These are phyloP conservation scores for Daldinia childiae DNA, from an alignment of 495 filamentous ascomycete genomes.

Conservation along the genomic window DNA sequence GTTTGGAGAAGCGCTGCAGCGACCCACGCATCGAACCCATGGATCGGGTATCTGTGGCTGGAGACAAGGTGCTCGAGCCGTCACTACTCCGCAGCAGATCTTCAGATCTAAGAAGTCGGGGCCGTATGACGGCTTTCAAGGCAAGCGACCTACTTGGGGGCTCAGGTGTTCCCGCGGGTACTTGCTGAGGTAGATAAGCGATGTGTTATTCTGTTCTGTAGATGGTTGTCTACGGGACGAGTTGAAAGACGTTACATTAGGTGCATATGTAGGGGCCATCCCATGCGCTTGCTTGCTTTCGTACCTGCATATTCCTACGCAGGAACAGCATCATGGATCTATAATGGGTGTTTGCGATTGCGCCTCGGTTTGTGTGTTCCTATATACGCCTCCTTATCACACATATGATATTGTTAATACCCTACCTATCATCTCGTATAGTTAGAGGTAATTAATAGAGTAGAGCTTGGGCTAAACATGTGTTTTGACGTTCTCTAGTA, in stretches of 20 bases:
- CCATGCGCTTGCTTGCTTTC: neutral
- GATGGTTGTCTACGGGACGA: neutral
- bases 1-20: neutral
- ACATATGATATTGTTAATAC: neutral
- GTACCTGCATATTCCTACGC: slow-evolving; percentile 1
- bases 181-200: neutral
- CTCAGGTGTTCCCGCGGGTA: neutral
- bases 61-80: neutral
- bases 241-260: neutral
- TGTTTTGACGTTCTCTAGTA: neutral
- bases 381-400: neutral
- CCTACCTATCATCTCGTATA: neutral
- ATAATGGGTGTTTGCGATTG: neutral
- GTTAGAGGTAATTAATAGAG: neutral
- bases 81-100: neutral
- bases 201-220: neutral
- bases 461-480: neutral
- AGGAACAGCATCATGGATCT: neutral
- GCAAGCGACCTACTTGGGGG: neutral
- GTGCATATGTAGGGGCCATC: neutral
- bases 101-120: slow-evolving; percentile 2
- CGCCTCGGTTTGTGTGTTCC: neutral
- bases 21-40: neutral
- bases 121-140: neutral
- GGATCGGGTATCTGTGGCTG: neutral